Base-by-base conservation (phyloP, 768 basidiomycete genomes). In the Russula vinacea region DNA sequence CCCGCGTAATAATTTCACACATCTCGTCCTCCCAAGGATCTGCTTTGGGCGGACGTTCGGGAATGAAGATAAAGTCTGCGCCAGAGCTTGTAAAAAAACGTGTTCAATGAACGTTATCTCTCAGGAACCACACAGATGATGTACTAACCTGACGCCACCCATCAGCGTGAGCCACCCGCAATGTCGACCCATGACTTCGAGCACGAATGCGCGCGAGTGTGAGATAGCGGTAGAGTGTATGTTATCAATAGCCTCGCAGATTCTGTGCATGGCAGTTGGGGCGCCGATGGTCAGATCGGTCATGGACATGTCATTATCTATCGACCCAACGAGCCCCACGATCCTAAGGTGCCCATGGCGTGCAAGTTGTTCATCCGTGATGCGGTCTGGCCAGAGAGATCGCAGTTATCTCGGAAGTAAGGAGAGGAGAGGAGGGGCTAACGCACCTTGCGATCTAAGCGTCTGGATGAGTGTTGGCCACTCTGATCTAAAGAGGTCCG, bases 111-210 rank as follows among this genome's bases (percentile, higher is more conserved):
- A 49, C 14, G 17, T 17, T 29, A 39, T 26, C 16, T 16, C 54
- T 16, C 29, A 35, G 49, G 57, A 10, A 2, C n/a, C n/a, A 26
- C 26, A 32, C 26, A 24, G 40, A 33, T 39, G 51, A 8, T 39
- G 7, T 5, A 78, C 84, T 63, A 71, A 90, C 88, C 90, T 91
- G 56, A 98, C 89, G 66, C 90, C 94, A 13, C 94, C 97, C 71
- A 94, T 81, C 26, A 98, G 79, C 2, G 97, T 94, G 19, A 98
- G 80, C 97, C 97, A 99, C n/a, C 97, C 97, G 75, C 97, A 98
- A 73, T 98, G 92, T 61, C 96, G 80, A n/a, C 97, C 97, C 97
- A 98, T 99, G 58, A 98, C 97, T 75, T 98, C 97, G 45, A 99
- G 81, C 47, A 99, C 95, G 74, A 99, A 99, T 0, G 97, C 97